Base-by-base conservation (phyloP, 1,139 yeast species). In the Sugiyamaella paludigena region DNA sequence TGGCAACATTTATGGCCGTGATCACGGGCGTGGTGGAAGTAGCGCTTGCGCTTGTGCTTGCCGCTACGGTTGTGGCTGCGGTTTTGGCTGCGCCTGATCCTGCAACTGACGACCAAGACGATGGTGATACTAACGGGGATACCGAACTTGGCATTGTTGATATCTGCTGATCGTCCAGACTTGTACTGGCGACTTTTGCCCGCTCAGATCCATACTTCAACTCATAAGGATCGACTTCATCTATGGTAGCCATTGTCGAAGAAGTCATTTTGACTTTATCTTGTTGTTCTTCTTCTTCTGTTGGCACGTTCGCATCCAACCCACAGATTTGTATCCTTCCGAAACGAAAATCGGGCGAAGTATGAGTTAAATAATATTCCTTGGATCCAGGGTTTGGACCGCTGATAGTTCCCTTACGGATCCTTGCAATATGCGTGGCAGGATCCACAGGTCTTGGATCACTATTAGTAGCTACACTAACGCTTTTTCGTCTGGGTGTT, bases 191-290 rank as follows among this genome's bases (percentile, higher is more conserved):
- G 24, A 19, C 5, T 19, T 19, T 19, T n/a, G n/a, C n/a, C n/a
- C n/a, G n/a, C n/a, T n/a, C n/a, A n/a, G n/a, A n/a, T n/a, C n/a
- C n/a, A n/a, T n/a, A n/a, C 3, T 19, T 19, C 24, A 19, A 3
- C 5, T 19, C 24, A 5, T 19, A 19, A 19, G 24, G 24, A 19
- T 19, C 5, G 24, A 19, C 24, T 19, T 19, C 24, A 19, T 19
- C 24, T 19, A 19, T 19, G 5, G 24, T 19, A 19, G 5, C 5
- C 24, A 19, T 19, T 4, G 24, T 19, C 50, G 19, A 26, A 6
- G 43, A 38, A 27, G 35, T 48, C 71, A 66, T 66, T 49, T 70
- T 72, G 27, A 67, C 54, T 19, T 19, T 19, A 2, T 13, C 27
- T 15, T 12, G 8, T 8, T 12, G 15, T 26, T 41, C 38, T 7